These are phyloP conservation scores for Calonectria pseudoturangicola DNA, from an alignment of 2,329 filamentous ascomycete genomes.

Conservation along the genomic window DNA sequence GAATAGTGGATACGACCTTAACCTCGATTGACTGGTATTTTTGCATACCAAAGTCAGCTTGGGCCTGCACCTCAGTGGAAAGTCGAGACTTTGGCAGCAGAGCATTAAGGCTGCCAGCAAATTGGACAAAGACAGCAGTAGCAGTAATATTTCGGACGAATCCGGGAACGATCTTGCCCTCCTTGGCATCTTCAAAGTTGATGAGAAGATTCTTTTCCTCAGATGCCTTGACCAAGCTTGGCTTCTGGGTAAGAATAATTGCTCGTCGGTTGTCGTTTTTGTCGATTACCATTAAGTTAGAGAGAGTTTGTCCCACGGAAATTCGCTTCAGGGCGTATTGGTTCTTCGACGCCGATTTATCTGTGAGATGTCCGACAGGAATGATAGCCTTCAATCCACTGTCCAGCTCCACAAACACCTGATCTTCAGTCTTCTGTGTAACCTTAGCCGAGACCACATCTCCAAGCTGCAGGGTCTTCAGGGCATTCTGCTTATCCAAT, in stretches of 20 bases:
- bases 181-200: conserved; percentile 81
- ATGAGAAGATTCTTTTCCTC: conserved; percentile 83
- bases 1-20: conserved; percentile 83
- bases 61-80: conserved; percentile 78
- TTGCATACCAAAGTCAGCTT: conserved; percentile 86
- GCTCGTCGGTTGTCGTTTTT: conserved; percentile 87
- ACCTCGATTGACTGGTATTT: conserved; percentile 85
- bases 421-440: conserved; percentile 86
- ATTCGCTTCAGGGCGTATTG: conserved; percentile 86
- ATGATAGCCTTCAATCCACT: conserved; percentile 86
- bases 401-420: conserved; percentile 85
- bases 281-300: conserved; percentile 89
- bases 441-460: conserved; percentile 86
- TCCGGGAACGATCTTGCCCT: conserved; percentile 81
- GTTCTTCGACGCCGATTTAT: conserved; percentile 88
- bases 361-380: conserved; percentile 85
- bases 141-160: conserved; percentile 90
- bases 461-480: conserved; percentile 84
- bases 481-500: conserved; percentile 82
- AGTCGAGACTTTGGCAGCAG: conserved; percentile 88
- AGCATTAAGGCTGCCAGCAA: conserved; percentile 84
- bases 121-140: conserved; percentile 91
- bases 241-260: conserved; percentile 87
- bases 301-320: conserved; percentile 87
- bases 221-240: conserved; percentile 84